phyloP scores from a whole-genome alignment of 2,329 filamentous ascomycete species.

The Pseudogymnoascus sp. region DNA sequence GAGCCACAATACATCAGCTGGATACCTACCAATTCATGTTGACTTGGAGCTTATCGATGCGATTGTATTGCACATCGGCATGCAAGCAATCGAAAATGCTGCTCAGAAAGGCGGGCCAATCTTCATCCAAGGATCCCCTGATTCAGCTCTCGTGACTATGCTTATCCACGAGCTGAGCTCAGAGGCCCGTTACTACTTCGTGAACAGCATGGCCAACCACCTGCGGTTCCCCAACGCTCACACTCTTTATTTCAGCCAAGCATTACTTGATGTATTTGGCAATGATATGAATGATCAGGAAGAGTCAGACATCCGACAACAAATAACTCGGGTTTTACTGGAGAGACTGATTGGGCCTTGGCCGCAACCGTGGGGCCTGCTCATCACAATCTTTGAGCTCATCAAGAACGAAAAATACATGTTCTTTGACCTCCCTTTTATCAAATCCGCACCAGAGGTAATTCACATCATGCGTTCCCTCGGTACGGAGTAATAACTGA shows the following conservation, averaged over 20 bases:
- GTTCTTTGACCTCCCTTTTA: conserved; percentile 89
- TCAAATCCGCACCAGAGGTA: conserved; percentile 85
- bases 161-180: conserved; percentile 67
- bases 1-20: conserved; percentile 54
- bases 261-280: conserved; percentile 77
- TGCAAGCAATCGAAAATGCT: conserved; percentile 57
- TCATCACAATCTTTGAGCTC: conserved; percentile 81
- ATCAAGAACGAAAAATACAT: conserved; percentile 84
- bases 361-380: conserved; percentile 91
- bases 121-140: conserved; percentile 58
- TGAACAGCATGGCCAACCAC: conserved; percentile 83
- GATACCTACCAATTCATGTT: conserved; percentile 58
- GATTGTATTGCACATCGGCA: conserved; percentile 74
- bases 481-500: not conserved
- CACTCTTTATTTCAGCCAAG: conserved; percentile 87
- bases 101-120: conserved; percentile 51
- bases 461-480: conserved; percentile 18
- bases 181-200: conserved; percentile 75
- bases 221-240: conserved; percentile 82
- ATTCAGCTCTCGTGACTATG: conserved; percentile 66
- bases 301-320: conserved; percentile 76
- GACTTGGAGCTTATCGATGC: conserved; percentile 70
- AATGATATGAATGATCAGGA: conserved; percentile 66
- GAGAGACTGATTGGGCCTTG: conserved; percentile 83
- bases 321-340: conserved; percentile 80